Evolutionary conservation across 1,139 yeast species (phyloP).

Genomic region (Suhomyces ambrosiae): DNA sequence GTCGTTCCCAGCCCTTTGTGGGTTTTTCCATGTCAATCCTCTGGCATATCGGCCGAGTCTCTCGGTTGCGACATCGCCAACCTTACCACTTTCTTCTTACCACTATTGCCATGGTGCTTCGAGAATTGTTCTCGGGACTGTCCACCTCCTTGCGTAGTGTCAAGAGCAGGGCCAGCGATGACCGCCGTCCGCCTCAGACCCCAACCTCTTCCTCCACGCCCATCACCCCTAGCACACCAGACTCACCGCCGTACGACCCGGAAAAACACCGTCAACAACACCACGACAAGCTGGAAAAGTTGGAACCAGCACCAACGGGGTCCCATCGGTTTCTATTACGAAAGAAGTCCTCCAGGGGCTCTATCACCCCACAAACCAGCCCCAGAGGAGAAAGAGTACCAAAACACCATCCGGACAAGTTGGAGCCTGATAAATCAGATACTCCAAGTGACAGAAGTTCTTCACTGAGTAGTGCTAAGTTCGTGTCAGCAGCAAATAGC

Average conservation of each 20-base stretch:
- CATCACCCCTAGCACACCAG: background rate
- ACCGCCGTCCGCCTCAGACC: background rate
- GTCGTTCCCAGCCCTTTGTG: too few species aligned
- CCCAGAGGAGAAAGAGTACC: slow-evolving; percentile 2
- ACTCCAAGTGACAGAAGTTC: background rate
- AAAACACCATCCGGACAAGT: background rate
- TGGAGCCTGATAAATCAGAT: background rate
- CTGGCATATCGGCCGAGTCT: slow-evolving; percentile 6
- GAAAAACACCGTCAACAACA: slow-evolving; percentile 6
- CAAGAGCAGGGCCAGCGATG: background rate
- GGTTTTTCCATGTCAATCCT: too few species aligned
- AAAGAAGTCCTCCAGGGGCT: slow-evolving; percentile 11
- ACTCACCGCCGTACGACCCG: background rate
- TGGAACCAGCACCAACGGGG: slow-evolving; percentile 1
- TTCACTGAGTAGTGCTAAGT: background rate
- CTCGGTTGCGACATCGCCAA: slow-evolving; percentile 1
- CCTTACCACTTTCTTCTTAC: background rate
- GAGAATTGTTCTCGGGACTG: slow-evolving; percentile 16
- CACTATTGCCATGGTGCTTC: slow-evolving; percentile 13
- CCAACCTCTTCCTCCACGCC: background rate
- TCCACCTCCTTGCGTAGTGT: slow-evolving; percentile 7
- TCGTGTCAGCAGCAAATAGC: background rate
- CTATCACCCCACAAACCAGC: slow-evolving; percentile 18
- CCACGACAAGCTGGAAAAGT: slow-evolving; percentile 1
- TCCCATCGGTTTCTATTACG: slow-evolving; percentile 14